Evolutionary conservation across 495 filamentous ascomycete species (phyloP).

Genomic region (Daldinia decipiens): DNA sequence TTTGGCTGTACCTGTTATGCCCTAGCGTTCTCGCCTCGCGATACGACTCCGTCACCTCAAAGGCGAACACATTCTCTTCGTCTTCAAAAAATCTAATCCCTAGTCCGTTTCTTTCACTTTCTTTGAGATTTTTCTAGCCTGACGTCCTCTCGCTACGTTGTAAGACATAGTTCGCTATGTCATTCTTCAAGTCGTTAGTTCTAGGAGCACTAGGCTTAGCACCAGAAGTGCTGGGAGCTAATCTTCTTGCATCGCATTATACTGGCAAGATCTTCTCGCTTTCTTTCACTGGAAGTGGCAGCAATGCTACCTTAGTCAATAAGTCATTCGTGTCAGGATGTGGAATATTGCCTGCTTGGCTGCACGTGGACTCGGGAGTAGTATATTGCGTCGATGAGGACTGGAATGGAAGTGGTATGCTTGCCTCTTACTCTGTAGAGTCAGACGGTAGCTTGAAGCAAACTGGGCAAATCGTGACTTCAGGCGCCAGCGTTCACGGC

Average conservation of each 20-base stretch:
- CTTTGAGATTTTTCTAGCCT: conserved; percentile 15
- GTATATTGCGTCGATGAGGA: conserved; percentile 72
- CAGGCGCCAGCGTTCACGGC: conserved; percentile 56
- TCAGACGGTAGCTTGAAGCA: conserved; percentile 53
- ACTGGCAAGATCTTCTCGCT: conserved; percentile 55
- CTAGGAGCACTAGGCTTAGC: conserved; percentile 46
- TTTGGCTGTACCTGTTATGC: conserved; percentile 12
- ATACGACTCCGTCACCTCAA: conserved; percentile 32
- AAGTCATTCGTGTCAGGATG: conserved; percentile 49
- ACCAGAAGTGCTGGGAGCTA: conserved; percentile 49
- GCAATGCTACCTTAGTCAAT: conserved; percentile 47
- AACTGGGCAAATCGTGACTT: conserved; percentile 47
- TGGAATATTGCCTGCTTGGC: conserved; percentile 63
- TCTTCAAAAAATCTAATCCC: conserved; percentile 3
- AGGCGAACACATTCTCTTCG: conserved; percentile 31
- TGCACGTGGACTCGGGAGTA: conserved; percentile 59
- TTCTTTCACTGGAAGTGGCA: conserved; percentile 40
- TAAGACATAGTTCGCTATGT: conserved; percentile 36
- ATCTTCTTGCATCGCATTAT: conserved; percentile 56
- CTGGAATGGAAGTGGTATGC: conserved; percentile 50
- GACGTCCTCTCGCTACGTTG: conserved; percentile 15
- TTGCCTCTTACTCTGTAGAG: conserved; percentile 56
- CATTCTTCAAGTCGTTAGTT: conserved; percentile 43
- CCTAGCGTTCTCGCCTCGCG: conserved; percentile 23
- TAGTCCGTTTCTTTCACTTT: conserved; percentile 17